Conservation (phyloP, 129 eudicot species). For the Tagetes erecta region DNA sequence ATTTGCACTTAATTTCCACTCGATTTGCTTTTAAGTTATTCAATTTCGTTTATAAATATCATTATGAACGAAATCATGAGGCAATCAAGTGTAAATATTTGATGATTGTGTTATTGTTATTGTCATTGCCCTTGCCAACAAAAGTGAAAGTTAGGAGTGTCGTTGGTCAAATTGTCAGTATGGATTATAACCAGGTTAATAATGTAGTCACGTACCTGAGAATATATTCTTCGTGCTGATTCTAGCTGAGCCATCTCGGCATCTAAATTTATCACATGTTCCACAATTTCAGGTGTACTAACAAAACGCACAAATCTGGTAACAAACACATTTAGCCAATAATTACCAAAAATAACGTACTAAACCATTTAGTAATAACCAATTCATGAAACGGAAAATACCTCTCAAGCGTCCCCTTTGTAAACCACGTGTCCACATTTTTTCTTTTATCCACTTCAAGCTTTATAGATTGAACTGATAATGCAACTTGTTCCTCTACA, state of each 20-base stretch:
- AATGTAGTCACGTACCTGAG: slow-evolving; percentile 70
- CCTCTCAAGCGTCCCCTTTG: slow-evolving; percentile 99
- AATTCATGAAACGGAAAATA: slow-evolving; percentile 17
- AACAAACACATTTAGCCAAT: slow-evolving; percentile 3
- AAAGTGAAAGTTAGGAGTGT: too few species aligned
- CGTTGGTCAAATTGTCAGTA: too few species aligned
- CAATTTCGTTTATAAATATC: too few species aligned
- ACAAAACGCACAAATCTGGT: slow-evolving; percentile 96
- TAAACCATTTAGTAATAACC: neutral
- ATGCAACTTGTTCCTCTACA: slow-evolving; percentile 84
- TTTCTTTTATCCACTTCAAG: slow-evolving; percentile 67
- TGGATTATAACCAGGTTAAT: too few species aligned
- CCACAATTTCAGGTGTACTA: slow-evolving; percentile 94
- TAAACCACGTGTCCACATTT: slow-evolving; percentile 83
- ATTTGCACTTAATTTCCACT: too few species aligned
- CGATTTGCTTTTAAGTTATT: too few species aligned
- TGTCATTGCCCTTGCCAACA: too few species aligned
- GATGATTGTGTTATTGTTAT: too few species aligned
- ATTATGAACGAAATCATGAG: too few species aligned
- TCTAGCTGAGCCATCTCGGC: slow-evolving; percentile 96
- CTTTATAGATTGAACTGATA: slow-evolving; percentile 65
- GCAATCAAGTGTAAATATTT: too few species aligned
- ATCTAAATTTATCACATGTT: slow-evolving; percentile 77
- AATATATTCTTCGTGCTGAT: slow-evolving; percentile 89
- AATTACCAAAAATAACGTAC: neutral